Percentiles rank a stretch among this genome's conserved stretches.
Conservation (phyloP, 2,329 filamentous ascomycete genomes). For the Alternaria conjuncta region DNA sequence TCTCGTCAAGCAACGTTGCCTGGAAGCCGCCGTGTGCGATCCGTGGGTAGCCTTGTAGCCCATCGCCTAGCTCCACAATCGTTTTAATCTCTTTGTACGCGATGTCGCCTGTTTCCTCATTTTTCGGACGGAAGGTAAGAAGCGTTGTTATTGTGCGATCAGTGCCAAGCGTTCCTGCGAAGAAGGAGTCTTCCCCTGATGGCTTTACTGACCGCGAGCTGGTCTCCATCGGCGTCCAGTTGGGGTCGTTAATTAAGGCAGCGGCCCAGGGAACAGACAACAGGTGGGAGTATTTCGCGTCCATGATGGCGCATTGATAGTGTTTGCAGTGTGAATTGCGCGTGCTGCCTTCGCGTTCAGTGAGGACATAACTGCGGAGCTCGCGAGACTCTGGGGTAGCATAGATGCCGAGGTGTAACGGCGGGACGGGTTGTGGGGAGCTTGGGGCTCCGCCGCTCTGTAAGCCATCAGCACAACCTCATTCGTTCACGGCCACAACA, state of each 20-base stretch:
- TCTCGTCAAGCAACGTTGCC: constrained; percentile 65
- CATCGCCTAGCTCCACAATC: constrained; percentile 56
- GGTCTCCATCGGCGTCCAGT: constrained; percentile 50
- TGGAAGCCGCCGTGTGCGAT: constrained; percentile 66
- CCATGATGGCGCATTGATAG: constrained; percentile 20
- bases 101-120: constrained; percentile 23
- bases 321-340: background rate
- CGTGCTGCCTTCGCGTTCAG: background rate
- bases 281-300: constrained; percentile 29
- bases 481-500: background rate
- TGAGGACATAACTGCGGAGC: constrained; percentile 8
- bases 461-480: background rate
- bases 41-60: constrained; percentile 61
- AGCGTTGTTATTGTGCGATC: constrained; percentile 54
- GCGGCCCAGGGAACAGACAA: constrained; percentile 58
- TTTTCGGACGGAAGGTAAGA: constrained; percentile 29
- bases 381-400: background rate
- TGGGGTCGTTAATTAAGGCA: constrained; percentile 51
- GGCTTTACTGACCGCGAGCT: constrained; percentile 38
- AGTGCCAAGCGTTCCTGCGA: constrained; percentile 61
- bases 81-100: constrained; percentile 47
- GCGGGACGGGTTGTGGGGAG: background rate
- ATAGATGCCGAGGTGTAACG: constrained; percentile 10
- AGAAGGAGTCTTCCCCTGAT: constrained; percentile 58
- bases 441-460: background rate